Evolutionary conservation across 257 asterid genomes (phyloP), one percentile per base, ranked within the genome.

Genomic region (Lycium ferocissimum): DNA sequence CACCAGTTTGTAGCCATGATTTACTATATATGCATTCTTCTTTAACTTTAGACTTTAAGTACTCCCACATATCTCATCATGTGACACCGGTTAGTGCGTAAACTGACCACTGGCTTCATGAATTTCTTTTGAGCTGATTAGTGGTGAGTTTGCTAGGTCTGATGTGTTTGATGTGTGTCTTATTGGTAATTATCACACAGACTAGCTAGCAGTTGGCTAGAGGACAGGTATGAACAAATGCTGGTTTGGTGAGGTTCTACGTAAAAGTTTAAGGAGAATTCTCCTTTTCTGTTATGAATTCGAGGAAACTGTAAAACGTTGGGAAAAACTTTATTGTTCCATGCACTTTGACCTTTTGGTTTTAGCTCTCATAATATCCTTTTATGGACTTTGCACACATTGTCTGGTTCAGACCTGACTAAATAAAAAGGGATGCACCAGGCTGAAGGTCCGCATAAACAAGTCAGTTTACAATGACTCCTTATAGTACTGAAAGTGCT

Each of bases 361-460:
- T 76, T 26, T 76, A 76, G 65, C 26, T 53, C 7, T 53, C 82
- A 51, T 71, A 40, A 66, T 35, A 47, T 71, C 53, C 54, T 71
- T 43, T 43, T 18, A 71, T 40, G 57, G 57, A 71, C 56, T 71
- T 71, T 9, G 37, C 80, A 9, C 17, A 18, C 0, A 72, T 72
- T n/a, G 9, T 45, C 22, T 40, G 37, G 43, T 37, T 72, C 58
- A 5, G 17, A 0, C 18, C 57, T 4, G 0, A 9, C 6, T 43
- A 43, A 43, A 43, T 5, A 45, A 43, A 71, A 40, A 43, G 9
- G 57, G 80, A 17, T 72, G 80, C 0, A 72, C 15, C 45, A 43
- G 57, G 37, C 45, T 43, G 80, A 72, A 40, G 58, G 35, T 40
- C 3, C 0, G 51, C 10, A 13, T 66, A 56, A 56, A 14, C 56